Evolutionary conservation across 306 rosid genomes (phyloP), one percentile per base, ranked within the genome.

Genomic region (Inga laurina): DNA sequence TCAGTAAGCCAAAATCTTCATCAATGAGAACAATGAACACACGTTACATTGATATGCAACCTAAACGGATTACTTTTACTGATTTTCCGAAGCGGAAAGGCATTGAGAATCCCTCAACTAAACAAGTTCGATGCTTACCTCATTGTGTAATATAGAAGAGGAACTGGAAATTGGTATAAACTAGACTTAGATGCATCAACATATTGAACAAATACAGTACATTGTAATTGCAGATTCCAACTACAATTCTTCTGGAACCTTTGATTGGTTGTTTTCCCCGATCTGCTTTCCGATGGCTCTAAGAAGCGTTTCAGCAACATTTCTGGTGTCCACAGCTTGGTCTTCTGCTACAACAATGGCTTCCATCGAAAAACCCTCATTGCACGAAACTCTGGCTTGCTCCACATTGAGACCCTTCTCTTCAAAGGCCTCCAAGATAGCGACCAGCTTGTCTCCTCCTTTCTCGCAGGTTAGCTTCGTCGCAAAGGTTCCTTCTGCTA

Each of bases 331-430:
- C 81, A 87, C 67, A 22, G 52, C 66, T 57, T 84, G 79, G 80
- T 86, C 86, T 82, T 83, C 89, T 75, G 92, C 85, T n/a, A 81
- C 90, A 77, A 81, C 93, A 86, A 84, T 84, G 66, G 93, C 98
- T 81, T 92, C 97, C 90, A 95, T 43, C 46, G 89, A 79, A 82
- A 94, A 95, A 35, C 24, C 77, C 49, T 84, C 74, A 59, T 84
- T 77, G 59, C 97, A 84, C 27, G 98, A 95, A 86, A 95, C 97
- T 85, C 59, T 93, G 3, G 97, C 97, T 84, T 90, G 84, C 75
- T 84, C 19, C 78, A 95, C 97, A 81, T 85, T 82, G 22, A 95
- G 79, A 78, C 90, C 79, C 90, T 90, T 88, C 74, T 88, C 87
- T 8, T 95, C 98, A 72, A 93, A 88, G 0, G 87, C 93, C 72